These are phyloP conservation scores for Xerocomus brunneocitrinus DNA, from an alignment of 768 basidiomycete genomes.

Conservation along the genomic window DNA sequence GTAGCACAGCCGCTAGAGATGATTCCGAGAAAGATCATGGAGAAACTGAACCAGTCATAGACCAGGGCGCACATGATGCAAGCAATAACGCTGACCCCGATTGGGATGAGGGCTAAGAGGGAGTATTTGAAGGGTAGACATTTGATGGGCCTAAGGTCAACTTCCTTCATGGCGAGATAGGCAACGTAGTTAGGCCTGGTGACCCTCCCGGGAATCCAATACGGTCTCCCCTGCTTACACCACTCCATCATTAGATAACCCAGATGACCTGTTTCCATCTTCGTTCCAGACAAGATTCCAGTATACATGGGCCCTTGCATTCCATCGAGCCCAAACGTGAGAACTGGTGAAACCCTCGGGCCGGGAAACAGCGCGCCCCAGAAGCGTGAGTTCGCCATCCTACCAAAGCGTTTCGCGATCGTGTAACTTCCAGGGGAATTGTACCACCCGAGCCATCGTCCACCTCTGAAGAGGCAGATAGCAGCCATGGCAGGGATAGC, in stretches of 20 bases:
- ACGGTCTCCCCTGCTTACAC: constrained; percentile 5
- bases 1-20: constrained; percentile 27
- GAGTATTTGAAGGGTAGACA: neutral
- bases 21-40: constrained; percentile 32
- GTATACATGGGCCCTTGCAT: constrained; percentile 26
- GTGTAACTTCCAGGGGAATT: constrained; percentile 34
- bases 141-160: constrained; percentile 1
- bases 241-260: constrained; percentile 22
- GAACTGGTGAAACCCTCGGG: constrained; percentile 24
- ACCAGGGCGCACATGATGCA: constrained; percentile 22
- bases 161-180: constrained; percentile 15
- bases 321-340: constrained; percentile 29
- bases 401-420: constrained; percentile 31
- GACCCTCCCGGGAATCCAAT: constrained; percentile 6
- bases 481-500: constrained; percentile 33
- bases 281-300: constrained; percentile 28
- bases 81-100: constrained; percentile 20
- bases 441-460: constrained; percentile 34
- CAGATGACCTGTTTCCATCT: constrained; percentile 25
- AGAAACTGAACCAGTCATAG: constrained; percentile 29
- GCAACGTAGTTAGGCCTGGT: constrained; percentile 11
- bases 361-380: constrained; percentile 34
- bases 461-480: constrained; percentile 27
- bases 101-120: constrained; percentile 20
- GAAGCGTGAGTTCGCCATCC: constrained; percentile 27